phyloP scores from a whole-genome alignment of 495 filamentous ascomycete genomes.

The Astrocystis sublimbata region DNA sequence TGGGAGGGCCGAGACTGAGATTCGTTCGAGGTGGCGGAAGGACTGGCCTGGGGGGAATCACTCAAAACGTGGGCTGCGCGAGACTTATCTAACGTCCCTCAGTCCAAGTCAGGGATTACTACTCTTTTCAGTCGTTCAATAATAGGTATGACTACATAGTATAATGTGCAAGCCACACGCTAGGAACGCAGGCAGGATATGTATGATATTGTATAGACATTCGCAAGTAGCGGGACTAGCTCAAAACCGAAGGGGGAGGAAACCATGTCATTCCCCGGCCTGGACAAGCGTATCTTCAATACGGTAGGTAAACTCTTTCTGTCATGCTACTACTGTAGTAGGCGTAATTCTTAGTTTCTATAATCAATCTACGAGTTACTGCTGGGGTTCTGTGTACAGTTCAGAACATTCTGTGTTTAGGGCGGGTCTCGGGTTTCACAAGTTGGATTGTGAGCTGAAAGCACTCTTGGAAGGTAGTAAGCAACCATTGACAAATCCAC shows the following conservation, averaged over 20 bases:
- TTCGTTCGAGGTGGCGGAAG: background rate
- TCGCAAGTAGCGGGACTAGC: background rate
- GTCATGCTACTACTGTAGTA: no score
- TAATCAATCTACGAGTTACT: no score
- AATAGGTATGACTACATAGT: background rate
- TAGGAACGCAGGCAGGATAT: background rate
- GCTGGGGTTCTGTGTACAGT: background rate
- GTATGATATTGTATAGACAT: background rate
- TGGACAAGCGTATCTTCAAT: background rate
- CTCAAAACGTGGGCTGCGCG: background rate
- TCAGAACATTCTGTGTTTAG: background rate
- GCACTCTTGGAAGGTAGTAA: background rate
- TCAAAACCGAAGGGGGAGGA: background rate
- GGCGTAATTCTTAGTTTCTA: no score
- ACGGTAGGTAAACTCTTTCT: no score
- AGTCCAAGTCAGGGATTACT: background rate
- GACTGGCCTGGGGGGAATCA: background rate
- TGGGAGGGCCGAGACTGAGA: background rate
- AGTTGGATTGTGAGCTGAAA: background rate
- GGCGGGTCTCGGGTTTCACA: background rate
- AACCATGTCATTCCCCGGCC: background rate
- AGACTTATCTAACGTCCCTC: background rate
- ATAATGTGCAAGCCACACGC: constrained; percentile 1
- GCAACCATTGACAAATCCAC: background rate
- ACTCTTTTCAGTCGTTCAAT: background rate